These are phyloP conservation scores for Brassica nigra DNA, from an alignment of 345 rosid species.

Conservation along the genomic window DNA sequence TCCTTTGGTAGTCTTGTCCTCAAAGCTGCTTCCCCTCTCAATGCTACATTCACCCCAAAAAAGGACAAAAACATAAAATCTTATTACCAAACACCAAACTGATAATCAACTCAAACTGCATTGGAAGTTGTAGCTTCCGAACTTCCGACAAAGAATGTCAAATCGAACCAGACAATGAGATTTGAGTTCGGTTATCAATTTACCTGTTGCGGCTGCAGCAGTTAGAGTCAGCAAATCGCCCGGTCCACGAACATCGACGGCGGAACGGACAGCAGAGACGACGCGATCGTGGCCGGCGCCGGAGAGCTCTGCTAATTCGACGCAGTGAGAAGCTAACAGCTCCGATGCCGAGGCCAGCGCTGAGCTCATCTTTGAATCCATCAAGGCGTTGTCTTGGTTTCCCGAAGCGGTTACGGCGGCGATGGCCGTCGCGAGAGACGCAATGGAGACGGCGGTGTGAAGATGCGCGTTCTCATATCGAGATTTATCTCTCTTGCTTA, in stretches of 20 bases:
- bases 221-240: constrained; percentile 91
- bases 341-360: constrained; percentile 90
- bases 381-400: constrained; percentile 26
- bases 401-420: constrained; percentile 40
- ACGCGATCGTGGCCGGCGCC: constrained; percentile 81
- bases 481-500: constrained; percentile 38
- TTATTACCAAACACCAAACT: not conserved
- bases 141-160: not conserved
- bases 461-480: constrained; percentile 39
- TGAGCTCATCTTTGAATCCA: constrained; percentile 64
- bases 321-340: constrained; percentile 84
- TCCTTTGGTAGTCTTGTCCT: constrained; percentile 80
- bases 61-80: not conserved
- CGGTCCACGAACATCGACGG: constrained; percentile 73
- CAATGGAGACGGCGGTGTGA: constrained; percentile 37
- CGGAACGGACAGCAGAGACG: constrained; percentile 72
- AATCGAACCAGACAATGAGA: too few relatives aligned
- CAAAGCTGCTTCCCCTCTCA: constrained; percentile 90
- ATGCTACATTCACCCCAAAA: constrained; percentile 49
- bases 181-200: not conserved
- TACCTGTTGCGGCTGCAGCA: constrained; percentile 99
- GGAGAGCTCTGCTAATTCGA: constrained; percentile 75
- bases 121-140: not conserved
- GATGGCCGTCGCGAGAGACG: constrained; percentile 40
- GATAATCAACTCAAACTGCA: not conserved